Evolutionary conservation across 805 yeast genomes (phyloP).

Genomic region (Candida jianshihensis): DNA sequence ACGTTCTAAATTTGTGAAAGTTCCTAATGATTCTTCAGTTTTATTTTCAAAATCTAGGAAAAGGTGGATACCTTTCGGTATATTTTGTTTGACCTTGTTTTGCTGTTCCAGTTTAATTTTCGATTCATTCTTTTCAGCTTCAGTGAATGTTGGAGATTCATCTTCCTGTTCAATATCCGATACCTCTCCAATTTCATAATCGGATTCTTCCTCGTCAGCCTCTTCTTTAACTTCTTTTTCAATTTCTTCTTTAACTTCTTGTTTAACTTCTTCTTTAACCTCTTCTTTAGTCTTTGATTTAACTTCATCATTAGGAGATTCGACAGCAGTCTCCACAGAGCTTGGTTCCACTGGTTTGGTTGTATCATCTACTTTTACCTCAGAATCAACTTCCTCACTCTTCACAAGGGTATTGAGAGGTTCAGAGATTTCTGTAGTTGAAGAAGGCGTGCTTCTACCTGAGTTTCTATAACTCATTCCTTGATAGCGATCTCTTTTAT

Average conservation of each 20-base stretch:
- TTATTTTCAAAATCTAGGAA: slow-evolving; percentile 40
- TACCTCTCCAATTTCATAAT: too few species aligned
- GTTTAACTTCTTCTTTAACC: not conserved
- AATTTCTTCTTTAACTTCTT: not conserved
- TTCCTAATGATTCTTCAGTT: slow-evolving; percentile 59
- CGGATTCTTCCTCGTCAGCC: not conserved
- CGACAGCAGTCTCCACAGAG: not conserved
- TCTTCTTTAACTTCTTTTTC: not conserved
- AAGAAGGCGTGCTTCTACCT: too few species aligned
- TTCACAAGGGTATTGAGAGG: too few species aligned
- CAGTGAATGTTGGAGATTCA: slow-evolving; percentile 10
- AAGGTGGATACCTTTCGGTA: slow-evolving; percentile 16
- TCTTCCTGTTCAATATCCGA: slow-evolving; percentile 6
- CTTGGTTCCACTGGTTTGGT: too few species aligned
- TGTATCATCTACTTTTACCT: too few species aligned
- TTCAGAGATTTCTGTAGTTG: too few species aligned
- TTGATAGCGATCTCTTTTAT: too few species aligned
- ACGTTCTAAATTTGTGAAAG: slow-evolving; percentile 49
- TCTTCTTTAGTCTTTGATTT: not conserved
- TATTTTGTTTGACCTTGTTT: slow-evolving; percentile 11
- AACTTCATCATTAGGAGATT: not conserved
- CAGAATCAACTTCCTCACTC: too few species aligned
- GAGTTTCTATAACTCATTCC: too few species aligned
- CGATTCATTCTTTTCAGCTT: slow-evolving; percentile 14
- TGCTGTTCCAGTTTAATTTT: slow-evolving; percentile 11